Evolutionary conservation across 805 yeast species (phyloP).

Genomic region (Starmerella tilneyi): DNA sequence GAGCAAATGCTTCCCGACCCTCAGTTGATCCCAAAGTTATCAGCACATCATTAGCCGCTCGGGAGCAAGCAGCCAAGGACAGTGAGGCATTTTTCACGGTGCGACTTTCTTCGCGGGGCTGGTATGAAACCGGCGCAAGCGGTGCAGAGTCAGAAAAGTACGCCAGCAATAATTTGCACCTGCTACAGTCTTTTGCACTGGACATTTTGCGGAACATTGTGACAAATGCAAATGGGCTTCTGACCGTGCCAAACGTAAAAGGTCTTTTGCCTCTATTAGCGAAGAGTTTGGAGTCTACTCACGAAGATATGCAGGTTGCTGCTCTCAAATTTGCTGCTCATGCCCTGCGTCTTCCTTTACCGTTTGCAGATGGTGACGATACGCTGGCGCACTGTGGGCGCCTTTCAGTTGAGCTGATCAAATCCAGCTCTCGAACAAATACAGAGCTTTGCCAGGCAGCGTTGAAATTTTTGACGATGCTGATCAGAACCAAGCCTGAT

Average conservation of each 20-base stretch:
- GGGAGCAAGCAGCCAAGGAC: conserved; percentile 30
- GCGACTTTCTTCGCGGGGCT: conserved; percentile 45
- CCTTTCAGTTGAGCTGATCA: conserved; percentile 42
- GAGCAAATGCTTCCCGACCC: background rate
- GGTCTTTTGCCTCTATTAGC: conserved; percentile 70
- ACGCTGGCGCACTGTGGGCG: conserved; percentile 25
- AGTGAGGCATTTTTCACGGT: conserved; percentile 62
- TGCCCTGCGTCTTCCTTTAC: conserved; percentile 52
- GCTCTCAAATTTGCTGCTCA: conserved; percentile 53
- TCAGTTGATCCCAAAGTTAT: conserved; percentile 15
- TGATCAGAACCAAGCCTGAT: conserved; percentile 59
- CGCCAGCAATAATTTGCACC: conserved; percentile 44
- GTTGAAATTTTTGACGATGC: conserved; percentile 48
- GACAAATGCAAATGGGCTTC: conserved; percentile 38
- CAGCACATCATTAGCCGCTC: conserved; percentile 14
- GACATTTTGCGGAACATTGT: conserved; percentile 67
- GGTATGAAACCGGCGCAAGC: conserved; percentile 33
- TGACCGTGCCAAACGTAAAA: conserved; percentile 49
- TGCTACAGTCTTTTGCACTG: conserved; percentile 64
- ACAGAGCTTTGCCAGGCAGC: conserved; percentile 72
- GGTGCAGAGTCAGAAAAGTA: conserved; percentile 36
- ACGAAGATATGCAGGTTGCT: conserved; percentile 67
- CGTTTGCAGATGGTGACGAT: conserved; percentile 36
- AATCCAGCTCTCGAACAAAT: conserved; percentile 67
- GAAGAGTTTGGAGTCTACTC: conserved; percentile 48